Evolutionary conservation across 1,284 basidiomycete genomes (phyloP).

Genomic region (Kwoniella shivajii): DNA sequence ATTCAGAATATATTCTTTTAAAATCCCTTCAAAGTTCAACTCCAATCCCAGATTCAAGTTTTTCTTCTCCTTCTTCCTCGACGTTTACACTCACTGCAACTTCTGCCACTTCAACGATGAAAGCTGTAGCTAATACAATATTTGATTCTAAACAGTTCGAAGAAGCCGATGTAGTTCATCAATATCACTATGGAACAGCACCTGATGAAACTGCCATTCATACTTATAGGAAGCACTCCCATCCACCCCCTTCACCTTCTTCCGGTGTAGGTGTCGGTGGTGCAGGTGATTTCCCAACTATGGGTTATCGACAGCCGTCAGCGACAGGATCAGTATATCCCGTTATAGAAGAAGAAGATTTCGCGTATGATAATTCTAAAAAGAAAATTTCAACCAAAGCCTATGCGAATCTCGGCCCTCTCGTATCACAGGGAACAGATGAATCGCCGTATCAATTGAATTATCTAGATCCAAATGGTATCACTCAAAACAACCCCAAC

Average conservation of each 20-base stretch:
- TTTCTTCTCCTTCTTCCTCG: neutral
- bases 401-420: neutral
- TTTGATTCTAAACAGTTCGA: slow-evolving; percentile 36
- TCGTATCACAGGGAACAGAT: neutral
- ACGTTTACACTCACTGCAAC: neutral
- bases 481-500: too few relatives aligned
- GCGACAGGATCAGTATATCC: slow-evolving; percentile 14
- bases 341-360: slow-evolving; percentile 12
- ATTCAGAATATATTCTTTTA: neutral
- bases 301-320: slow-evolving; percentile 5
- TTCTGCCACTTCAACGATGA: neutral
- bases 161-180: slow-evolving; percentile 50
- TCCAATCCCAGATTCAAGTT: neutral
- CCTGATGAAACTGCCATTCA: slow-evolving; percentile 36
- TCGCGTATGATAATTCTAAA: slow-evolving; percentile 5
- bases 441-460: neutral
- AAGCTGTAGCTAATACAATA: neutral
- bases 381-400: neutral
- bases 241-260: slow-evolving; percentile 15
- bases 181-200: slow-evolving; percentile 45
- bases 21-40: neutral
- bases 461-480: slow-evolving; percentile 10
- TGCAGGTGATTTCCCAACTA: neutral
- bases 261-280: neutral
- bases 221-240: slow-evolving; percentile 26